Conservation (phyloP, 352 stramenopile genomes). For the Phytophthora lateralis region DNA sequence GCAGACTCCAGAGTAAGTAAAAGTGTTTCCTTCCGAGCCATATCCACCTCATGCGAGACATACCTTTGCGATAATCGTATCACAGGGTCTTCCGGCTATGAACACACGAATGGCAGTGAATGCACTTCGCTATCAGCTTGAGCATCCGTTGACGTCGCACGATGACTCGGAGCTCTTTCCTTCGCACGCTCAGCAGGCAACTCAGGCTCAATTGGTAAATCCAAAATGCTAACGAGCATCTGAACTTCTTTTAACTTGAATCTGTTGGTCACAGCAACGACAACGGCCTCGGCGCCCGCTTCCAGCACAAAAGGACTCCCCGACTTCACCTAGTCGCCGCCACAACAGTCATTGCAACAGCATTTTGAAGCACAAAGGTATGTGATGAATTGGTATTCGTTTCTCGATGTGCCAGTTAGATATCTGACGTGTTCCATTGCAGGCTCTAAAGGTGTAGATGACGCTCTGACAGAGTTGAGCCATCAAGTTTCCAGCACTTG, state of each 20-base stretch:
- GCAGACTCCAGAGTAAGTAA: conserved; percentile 34
- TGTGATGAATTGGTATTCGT: not conserved
- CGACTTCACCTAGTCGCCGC: conserved; percentile 20
- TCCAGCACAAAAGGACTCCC: conserved; percentile 27
- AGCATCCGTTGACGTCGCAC: conserved; percentile 80
- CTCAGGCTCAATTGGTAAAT: conserved; percentile 55
- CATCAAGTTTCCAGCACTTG: conserved; percentile 50
- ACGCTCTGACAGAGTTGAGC: conserved; percentile 67
- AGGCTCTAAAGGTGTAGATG: conserved; percentile 54
- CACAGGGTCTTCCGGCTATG: conserved; percentile 37
- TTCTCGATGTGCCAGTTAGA: not conserved
- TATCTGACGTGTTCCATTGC: not conserved
- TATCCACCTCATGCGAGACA: not conserved
- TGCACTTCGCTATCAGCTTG: conserved; percentile 73
- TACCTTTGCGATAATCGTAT: conserved; percentile 1
- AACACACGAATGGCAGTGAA: conserved; percentile 69
- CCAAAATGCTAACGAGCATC: not conserved
- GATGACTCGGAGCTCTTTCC: conserved; percentile 69
- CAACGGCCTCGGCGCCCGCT: conserved; percentile 47
- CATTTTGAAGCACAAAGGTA: conserved; percentile 33
- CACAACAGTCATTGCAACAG: conserved; percentile 15
- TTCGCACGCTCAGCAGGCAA: conserved; percentile 51
- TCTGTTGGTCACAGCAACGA: conserved; percentile 40
- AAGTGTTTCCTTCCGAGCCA: not conserved
- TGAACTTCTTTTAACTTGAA: conserved; percentile 2